phyloP scores from a whole-genome alignment of 768 basidiomycete species.

The Fibroporia radiculosa region DNA sequence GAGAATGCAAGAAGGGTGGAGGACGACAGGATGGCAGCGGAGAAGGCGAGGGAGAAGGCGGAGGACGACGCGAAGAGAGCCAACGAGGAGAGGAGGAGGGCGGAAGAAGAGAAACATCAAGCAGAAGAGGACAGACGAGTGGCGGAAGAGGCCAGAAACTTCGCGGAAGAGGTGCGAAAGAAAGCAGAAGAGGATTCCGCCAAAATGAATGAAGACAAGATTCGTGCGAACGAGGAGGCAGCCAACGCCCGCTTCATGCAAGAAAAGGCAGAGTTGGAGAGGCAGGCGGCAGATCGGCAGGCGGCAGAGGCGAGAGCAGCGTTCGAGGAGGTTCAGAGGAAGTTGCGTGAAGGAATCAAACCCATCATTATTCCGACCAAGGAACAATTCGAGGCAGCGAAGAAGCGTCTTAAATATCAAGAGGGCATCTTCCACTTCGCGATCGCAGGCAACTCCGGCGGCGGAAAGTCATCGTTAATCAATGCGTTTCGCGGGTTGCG shows the following conservation, averaged over 20 bases:
- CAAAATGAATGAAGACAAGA: neutral
- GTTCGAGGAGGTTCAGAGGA: neutral
- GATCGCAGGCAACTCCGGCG: neutral
- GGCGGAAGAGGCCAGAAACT: neutral
- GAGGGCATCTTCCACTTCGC: constrained; percentile 1
- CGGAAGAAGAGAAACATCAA: neutral
- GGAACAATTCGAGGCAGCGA: neutral
- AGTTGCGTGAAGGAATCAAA: neutral
- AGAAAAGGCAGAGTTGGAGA: neutral
- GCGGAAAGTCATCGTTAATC: constrained; percentile 2
- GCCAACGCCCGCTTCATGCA: neutral
- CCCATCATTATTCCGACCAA: neutral
- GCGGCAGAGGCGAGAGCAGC: neutral
- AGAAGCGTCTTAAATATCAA: neutral
- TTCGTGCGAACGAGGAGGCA: neutral
- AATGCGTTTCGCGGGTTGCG: constrained; percentile 2
- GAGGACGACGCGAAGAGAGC: neutral
- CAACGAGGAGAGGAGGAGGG: neutral
- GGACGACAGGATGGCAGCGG: neutral
- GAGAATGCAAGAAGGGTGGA: neutral
- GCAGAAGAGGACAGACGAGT: neutral
- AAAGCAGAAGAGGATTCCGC: neutral
- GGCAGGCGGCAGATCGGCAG: neutral
- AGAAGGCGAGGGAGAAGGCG: neutral
- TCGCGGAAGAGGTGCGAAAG: neutral